Conservation (phyloP, 73 alveolate species). For the Paramecium sexaurelia region DNA sequence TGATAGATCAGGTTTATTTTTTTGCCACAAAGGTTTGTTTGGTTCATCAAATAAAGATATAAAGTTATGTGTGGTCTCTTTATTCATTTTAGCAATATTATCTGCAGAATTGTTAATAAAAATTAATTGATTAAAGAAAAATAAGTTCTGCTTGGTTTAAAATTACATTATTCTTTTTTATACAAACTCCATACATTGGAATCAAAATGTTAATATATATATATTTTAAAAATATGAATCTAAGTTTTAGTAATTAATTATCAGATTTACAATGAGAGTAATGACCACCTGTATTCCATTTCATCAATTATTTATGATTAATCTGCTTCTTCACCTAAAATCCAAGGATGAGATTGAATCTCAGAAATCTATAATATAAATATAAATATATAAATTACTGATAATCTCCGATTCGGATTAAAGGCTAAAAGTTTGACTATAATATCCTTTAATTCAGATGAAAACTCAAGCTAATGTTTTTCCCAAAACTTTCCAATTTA, state of each 20-base stretch:
- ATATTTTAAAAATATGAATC: neutral
- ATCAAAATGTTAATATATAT: neutral
- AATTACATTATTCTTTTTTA: too few species aligned
- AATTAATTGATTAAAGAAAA: too few species aligned
- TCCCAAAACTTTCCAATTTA: conserved; percentile 7
- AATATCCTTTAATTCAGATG: conserved; percentile 23
- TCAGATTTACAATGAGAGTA: neutral
- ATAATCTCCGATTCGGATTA: conserved; percentile 51
- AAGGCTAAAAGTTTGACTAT: conserved; percentile 7
- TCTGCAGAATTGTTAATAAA: too few species aligned
- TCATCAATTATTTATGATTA: neutral
- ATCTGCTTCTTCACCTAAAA: neutral
- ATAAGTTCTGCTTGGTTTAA: too few species aligned
- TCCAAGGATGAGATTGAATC: conserved; percentile 36
- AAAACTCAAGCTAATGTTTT: neutral
- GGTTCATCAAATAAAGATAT: conserved; percentile 12
- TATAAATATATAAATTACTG: conserved; percentile 3
- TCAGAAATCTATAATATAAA: conserved; percentile 1
- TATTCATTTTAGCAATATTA: neutral
- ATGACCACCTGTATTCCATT: conserved; percentile 5
- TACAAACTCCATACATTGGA: too few species aligned
- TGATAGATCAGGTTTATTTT: neutral
- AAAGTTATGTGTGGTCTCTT: neutral
- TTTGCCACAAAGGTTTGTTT: neutral
- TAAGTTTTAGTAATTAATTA: neutral